Conservation (phyloP, 2,329 filamentous ascomycete species). For the Furcasterigmium furcatum region DNA sequence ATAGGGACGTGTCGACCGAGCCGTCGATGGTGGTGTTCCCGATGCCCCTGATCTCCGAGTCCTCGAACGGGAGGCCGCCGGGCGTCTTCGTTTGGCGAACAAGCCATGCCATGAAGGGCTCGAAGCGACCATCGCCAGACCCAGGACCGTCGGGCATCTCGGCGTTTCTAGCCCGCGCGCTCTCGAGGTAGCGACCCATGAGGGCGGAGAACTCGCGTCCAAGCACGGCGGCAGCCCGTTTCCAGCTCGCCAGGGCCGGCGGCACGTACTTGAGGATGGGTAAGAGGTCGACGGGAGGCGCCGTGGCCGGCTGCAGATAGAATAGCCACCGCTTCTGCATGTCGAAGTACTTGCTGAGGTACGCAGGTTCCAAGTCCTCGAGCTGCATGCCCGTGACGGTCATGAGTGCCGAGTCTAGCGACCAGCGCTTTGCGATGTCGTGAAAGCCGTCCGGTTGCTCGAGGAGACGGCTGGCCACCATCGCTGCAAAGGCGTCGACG, state of each 20-base stretch:
- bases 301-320: slow-evolving; percentile 18
- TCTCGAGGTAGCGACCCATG: slow-evolving; percentile 33
- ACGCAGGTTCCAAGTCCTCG: slow-evolving; percentile 8
- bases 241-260: slow-evolving; percentile 41
- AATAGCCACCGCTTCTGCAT: slow-evolving; percentile 17
- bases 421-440: slow-evolving; percentile 16
- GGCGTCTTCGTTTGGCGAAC: slow-evolving; percentile 29
- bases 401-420: slow-evolving; percentile 18
- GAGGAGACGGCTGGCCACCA: slow-evolving; percentile 13
- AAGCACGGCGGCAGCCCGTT: slow-evolving; percentile 34
- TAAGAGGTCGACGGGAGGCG: slow-evolving; percentile 21
- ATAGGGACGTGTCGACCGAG: slow-evolving; percentile 5
- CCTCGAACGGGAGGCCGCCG: neutral
- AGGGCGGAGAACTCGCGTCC: slow-evolving; percentile 31
- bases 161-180: slow-evolving; percentile 22
- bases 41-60: slow-evolving; percentile 4
- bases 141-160: slow-evolving; percentile 11
- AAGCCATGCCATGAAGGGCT: slow-evolving; percentile 37
- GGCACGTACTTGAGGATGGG: slow-evolving; percentile 35
- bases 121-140: slow-evolving; percentile 32
- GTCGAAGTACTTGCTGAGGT: slow-evolving; percentile 14
- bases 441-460: slow-evolving; percentile 12
- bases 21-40: slow-evolving; percentile 2
- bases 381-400: slow-evolving; percentile 16
- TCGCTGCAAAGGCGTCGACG: slow-evolving; percentile 15